Evolutionary conservation across 2,329 filamentous ascomycete genomes (phyloP).

Genomic region (Fusarium tupiense): DNA sequence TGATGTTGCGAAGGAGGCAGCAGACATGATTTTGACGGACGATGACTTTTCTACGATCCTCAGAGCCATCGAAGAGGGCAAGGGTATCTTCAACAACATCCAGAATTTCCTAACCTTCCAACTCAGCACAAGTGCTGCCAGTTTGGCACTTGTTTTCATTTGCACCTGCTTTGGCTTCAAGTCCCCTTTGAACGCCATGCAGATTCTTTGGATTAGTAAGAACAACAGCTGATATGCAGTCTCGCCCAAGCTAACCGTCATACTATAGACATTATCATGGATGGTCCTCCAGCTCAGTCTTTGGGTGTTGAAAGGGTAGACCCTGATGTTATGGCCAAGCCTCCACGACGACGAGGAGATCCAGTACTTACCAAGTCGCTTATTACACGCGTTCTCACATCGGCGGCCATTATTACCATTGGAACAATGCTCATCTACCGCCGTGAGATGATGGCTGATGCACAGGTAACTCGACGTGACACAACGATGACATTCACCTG

Average conservation of each 20-base stretch:
- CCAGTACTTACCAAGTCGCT: constrained; percentile 89
- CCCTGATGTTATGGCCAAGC: constrained; percentile 90
- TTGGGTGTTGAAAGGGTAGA: constrained; percentile 96
- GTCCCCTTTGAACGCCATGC: constrained; percentile 98
- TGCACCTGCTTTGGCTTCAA: constrained; percentile 94
- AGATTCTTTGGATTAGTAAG: constrained; percentile 99
- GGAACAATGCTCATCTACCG: constrained; percentile 93
- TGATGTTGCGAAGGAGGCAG: constrained; percentile 94
- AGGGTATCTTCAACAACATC: constrained; percentile 99
- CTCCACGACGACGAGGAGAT: constrained; percentile 84
- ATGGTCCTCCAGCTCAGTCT: constrained; percentile 95
- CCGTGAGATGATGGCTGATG: constrained; percentile 87
- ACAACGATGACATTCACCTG: constrained; percentile 99
- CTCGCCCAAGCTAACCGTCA: constrained; percentile 20
- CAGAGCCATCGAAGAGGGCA: constrained; percentile 96
- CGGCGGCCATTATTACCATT: constrained; percentile 88
- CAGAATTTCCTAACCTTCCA: constrained; percentile 99
- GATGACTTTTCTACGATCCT: constrained; percentile 93
- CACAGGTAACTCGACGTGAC: constrained; percentile 87
- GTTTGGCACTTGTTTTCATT: constrained; percentile 87
- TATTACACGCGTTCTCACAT: constrained; percentile 85
- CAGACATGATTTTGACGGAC: constrained; percentile 92
- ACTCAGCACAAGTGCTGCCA: constrained; percentile 94
- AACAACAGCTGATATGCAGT: constrained; percentile 32
- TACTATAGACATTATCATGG: constrained; percentile 93